Percentiles rank a stretch among this genome's conserved stretches.
phyloP scores from a whole-genome alignment of 2,329 filamentous ascomycete species.

The Didymella lethalis region DNA sequence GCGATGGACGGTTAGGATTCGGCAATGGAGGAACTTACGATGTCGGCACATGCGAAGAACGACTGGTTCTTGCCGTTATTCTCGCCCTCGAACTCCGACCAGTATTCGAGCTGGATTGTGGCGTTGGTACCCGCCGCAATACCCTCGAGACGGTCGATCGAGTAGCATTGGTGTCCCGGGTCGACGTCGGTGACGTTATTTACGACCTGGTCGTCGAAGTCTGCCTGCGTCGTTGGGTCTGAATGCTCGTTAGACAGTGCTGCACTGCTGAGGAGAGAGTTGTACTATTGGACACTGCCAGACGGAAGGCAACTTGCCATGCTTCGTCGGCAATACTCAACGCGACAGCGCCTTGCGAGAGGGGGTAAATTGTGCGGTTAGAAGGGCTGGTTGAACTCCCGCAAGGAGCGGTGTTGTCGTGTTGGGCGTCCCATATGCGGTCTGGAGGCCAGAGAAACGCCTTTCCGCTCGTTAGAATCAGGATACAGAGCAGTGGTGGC shows the following conservation, averaged over 20 bases:
- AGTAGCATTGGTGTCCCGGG: constrained; percentile 57
- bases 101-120: constrained; percentile 57
- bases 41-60: constrained; percentile 59
- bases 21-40: constrained; percentile 33
- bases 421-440: constrained; percentile 62
- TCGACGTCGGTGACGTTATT: constrained; percentile 51
- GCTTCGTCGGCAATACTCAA: constrained; percentile 66
- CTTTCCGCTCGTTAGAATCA: no score
- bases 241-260: not conserved
- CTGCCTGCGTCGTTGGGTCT: constrained; percentile 51
- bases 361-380: constrained; percentile 65
- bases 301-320: constrained; percentile 61
- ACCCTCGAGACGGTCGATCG: constrained; percentile 46
- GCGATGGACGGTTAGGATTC: not conserved
- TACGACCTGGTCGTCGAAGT: constrained; percentile 51
- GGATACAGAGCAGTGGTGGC: no score
- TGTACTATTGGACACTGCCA: constrained; percentile 62
- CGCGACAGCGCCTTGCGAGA: constrained; percentile 64
- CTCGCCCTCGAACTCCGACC: constrained; percentile 52
- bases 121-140: constrained; percentile 53
- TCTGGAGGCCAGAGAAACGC: constrained; percentile 69
- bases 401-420: constrained; percentile 66
- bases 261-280: not conserved
- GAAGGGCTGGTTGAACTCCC: constrained; percentile 59
- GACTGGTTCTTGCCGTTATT: constrained; percentile 51